Evolutionary conservation across 441 rosid genomes (phyloP).

Genomic region (Viola pubescens): DNA sequence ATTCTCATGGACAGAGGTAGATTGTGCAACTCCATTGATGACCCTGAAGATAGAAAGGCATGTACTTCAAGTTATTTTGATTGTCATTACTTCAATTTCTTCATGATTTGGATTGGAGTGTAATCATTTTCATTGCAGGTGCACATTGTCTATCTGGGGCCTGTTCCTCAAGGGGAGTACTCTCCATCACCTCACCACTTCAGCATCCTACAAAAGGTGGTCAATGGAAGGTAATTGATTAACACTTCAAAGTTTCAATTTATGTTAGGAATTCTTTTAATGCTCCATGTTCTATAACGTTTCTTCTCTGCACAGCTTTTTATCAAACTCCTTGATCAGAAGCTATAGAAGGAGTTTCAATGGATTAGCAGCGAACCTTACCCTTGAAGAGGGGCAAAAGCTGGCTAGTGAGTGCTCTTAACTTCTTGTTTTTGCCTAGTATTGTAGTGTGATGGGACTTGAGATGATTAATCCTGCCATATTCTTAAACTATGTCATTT

Average conservation of each 20-base stretch:
- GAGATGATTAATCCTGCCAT: neutral
- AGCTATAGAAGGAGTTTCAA: slow-evolving; percentile 47
- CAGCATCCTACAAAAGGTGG: slow-evolving; percentile 28
- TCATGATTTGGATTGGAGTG: neutral
- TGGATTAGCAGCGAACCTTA: slow-evolving; percentile 40
- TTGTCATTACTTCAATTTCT: neutral
- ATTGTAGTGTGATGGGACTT: neutral
- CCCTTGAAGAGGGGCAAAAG: slow-evolving; percentile 24
- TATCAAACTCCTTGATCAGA: slow-evolving; percentile 25
- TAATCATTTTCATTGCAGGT: slow-evolving; percentile 19
- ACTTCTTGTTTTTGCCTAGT: neutral
- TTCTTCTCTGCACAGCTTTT: slow-evolving; percentile 15
- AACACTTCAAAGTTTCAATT: neutral
- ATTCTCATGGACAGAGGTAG: neutral
- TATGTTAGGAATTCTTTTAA: neutral
- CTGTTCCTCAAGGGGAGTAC: slow-evolving; percentile 31
- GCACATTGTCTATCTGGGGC: slow-evolving; percentile 53
- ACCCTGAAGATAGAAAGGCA: slow-evolving; percentile 16
- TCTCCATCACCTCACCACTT: slow-evolving; percentile 33
- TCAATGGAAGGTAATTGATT: slow-evolving; percentile 21
- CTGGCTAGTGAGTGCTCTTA: slow-evolving; percentile 17
- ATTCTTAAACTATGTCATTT: neutral
- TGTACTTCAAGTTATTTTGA: neutral
- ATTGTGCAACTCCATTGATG: neutral
- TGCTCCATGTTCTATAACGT: slow-evolving; percentile 2